Evolutionary conservation across 768 basidiomycete species (phyloP), one percentile per base, ranked within the genome.

Genomic region (Psilocybe sp.): DNA sequence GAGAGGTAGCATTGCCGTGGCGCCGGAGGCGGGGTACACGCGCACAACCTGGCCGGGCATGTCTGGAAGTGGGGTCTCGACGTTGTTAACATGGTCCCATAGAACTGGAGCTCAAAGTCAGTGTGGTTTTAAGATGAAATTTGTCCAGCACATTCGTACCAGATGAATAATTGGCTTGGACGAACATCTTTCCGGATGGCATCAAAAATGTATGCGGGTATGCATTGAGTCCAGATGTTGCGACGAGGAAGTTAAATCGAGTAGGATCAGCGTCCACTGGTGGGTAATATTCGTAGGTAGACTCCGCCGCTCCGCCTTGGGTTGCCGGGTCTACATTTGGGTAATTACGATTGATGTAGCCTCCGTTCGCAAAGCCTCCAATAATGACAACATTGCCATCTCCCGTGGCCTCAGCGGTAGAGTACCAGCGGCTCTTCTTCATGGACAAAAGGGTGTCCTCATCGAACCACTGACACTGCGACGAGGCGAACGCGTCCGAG

Each of bases 281-380:
- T 5, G 92, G 92, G 67, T 75, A 93, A 66, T 92, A 89, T 69
- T 92, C 91, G 61, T 78, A 87, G 0, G 88, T 88, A 23, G 87
- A 85, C 56, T 94, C 87, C 10, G 89, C 85, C 9, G 79, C 86
- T 31, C 85, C 84, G 40, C 84, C 85, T 57, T 81, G 76, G 35
- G 61, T 69, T 1, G 64, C 66, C 2, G 87, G 88, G 54, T 89
- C 84, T 11, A 56, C 68, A 58, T 84, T 85, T 12, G 87, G 87
- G 35, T 69, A 78, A 54, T 89, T 88, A n/a, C 85, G 71, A 64
- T 90, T 90, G 64, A 89, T 72, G 58, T 89, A 91, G 14, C 89
- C 87, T 51, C 88, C 89, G 48, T 78, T 81, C 45, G 79, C 76
- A 61, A 88, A 89, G 40, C 87, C 86, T 39, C 93, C 94, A 44